A percentile compares a stretch with the other conserved stretches of the same genome.
These are phyloP conservation scores for Ogataea dorogensis DNA, from an alignment of 805 yeast genomes.

Conservation along the genomic window DNA sequence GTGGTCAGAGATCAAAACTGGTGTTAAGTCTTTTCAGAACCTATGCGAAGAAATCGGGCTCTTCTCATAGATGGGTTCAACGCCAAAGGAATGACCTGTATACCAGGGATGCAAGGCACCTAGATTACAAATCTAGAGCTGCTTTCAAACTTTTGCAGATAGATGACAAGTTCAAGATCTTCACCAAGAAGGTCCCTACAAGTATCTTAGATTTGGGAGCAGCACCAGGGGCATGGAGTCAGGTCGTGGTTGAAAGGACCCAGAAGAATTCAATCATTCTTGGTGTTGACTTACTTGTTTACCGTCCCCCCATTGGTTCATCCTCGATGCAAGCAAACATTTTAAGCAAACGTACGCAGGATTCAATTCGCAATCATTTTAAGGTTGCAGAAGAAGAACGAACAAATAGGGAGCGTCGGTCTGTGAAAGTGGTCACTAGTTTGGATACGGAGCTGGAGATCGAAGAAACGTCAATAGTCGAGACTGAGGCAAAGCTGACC, in stretches of 20 bases:
- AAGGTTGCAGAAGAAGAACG: constrained; percentile 31
- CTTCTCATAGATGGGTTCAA: constrained; percentile 72
- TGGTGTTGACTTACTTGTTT: constrained; percentile 81
- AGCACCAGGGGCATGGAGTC: constrained; percentile 96
- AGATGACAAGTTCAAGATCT: constrained; percentile 59
- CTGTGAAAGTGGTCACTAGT: constrained; percentile 19
- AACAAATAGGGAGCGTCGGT: constrained; percentile 9
- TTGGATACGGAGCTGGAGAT: constrained; percentile 11
- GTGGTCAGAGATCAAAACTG: neutral
- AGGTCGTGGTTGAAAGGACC: constrained; percentile 63
- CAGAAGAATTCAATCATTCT: constrained; percentile 53
- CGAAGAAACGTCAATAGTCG: constrained; percentile 19
- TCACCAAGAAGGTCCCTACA: constrained; percentile 30
- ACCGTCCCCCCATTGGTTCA: constrained; percentile 78
- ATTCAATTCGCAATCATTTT: constrained; percentile 51
- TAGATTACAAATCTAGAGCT: constrained; percentile 76
- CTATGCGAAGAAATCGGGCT: constrained; percentile 33
- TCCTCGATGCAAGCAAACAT: constrained; percentile 85
- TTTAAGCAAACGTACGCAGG: constrained; percentile 63
- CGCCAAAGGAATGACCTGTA: constrained; percentile 67
- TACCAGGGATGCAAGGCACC: constrained; percentile 62
- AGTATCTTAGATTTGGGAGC: constrained; percentile 82
- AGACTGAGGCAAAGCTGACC: constrained; percentile 18
- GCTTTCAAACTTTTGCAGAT: constrained; percentile 85
- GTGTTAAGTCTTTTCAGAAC: neutral